Conservation (phyloP, 2,329 filamentous ascomycete species). For the Verticillium zaregamsianum region DNA sequence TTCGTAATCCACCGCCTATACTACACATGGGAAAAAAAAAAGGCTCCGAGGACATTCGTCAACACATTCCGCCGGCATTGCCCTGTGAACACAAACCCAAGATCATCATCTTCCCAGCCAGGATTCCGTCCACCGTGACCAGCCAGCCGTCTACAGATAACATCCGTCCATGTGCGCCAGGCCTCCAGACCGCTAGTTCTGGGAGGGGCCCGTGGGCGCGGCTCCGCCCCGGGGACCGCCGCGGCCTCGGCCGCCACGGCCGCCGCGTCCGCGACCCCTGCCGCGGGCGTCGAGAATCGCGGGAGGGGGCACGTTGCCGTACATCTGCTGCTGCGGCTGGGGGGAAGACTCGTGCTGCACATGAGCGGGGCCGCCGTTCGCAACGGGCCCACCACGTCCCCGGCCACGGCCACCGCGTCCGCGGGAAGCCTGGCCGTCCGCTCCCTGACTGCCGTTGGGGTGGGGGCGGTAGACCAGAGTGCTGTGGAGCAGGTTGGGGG, state of each 20-base stretch:
- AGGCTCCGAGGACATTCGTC: too few species aligned
- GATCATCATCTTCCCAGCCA: too few species aligned
- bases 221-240: conserved; percentile 8
- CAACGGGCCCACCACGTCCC: conserved; percentile 6
- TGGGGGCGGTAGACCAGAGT: conserved; percentile 47
- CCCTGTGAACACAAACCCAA: too few species aligned
- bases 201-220: background rate
- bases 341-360: conserved; percentile 14
- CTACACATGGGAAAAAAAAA: too few species aligned
- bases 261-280: conserved; percentile 32
- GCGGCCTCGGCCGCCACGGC: conserved; percentile 27
- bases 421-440: conserved; percentile 19
- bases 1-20: too few species aligned
- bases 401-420: conserved; percentile 16
- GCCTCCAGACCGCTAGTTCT: background rate
- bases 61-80: too few species aligned
- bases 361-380: conserved; percentile 12
- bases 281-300: conserved; percentile 45
- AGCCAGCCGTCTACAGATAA: too few species aligned
- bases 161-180: too few species aligned
- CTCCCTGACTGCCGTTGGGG: conserved; percentile 24
- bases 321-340: conserved; percentile 22
- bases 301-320: conserved; percentile 58
- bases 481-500: conserved; percentile 44
- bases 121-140: too few species aligned